Evolutionary conservation across 2,329 filamentous ascomycete species (phyloP).

Genomic region (Mariannaea sp.): DNA sequence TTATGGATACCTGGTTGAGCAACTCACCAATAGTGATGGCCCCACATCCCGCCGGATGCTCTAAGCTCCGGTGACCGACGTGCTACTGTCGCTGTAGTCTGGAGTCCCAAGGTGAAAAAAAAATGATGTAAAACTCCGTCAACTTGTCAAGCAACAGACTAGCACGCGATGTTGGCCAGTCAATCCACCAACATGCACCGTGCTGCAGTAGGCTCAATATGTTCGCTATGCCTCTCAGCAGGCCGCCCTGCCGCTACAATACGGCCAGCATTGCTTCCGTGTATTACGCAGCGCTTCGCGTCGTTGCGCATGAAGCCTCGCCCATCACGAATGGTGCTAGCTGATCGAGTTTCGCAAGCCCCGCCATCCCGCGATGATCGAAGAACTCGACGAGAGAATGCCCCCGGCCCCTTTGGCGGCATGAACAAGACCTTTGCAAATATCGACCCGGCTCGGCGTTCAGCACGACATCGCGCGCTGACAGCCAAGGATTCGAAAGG

Average conservation of each 20-base stretch:
- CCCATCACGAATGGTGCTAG: slow-evolving; percentile 64
- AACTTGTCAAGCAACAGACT: not conserved
- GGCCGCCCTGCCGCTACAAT: slow-evolving; percentile 19
- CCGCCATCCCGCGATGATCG: slow-evolving; percentile 43
- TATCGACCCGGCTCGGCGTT: slow-evolving; percentile 36
- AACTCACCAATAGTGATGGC: too few species aligned
- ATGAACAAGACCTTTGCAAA: slow-evolving; percentile 61
- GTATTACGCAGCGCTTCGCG: slow-evolving; percentile 43
- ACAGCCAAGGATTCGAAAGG: slow-evolving; percentile 31
- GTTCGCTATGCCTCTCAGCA: slow-evolving; percentile 32
- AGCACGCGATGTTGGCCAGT: slow-evolving; percentile 5
- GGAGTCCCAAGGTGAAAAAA: slow-evolving; percentile 3
- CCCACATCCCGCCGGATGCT: slow-evolving; percentile 6
- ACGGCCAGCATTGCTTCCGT: slow-evolving; percentile 38
- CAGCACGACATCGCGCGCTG: slow-evolving; percentile 22
- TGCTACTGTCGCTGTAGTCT: too few species aligned
- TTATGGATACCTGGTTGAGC: too few species aligned
- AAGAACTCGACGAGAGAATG: slow-evolving; percentile 44
- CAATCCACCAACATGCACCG: slow-evolving; percentile 31
- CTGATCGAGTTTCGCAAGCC: slow-evolving; percentile 55
- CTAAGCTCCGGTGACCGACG: not conserved
- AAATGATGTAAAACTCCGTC: not conserved
- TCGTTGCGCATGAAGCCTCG: slow-evolving; percentile 43
- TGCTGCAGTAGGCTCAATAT: slow-evolving; percentile 30
- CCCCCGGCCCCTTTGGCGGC: slow-evolving; percentile 57